Percentiles rank a stretch among this genome's conserved stretches.
These are phyloP conservation scores for Cutaneotrichosporon sp. DNA, from an alignment of 1,284 basidiomycete genomes.

Conservation along the genomic window DNA sequence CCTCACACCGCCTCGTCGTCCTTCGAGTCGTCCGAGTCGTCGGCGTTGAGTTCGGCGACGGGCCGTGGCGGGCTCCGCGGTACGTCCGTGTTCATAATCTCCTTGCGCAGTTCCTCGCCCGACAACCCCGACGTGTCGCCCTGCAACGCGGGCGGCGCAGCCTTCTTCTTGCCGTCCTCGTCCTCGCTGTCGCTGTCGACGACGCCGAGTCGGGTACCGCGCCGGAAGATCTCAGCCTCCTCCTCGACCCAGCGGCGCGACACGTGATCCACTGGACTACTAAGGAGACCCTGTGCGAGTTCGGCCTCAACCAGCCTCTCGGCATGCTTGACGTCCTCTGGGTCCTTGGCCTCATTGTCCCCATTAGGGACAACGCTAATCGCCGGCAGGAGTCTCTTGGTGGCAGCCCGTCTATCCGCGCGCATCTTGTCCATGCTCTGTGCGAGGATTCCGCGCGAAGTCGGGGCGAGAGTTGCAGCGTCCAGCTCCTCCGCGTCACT, in stretches of 20 bases:
- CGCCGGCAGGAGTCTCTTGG: not conserved
- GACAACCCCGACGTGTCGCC: constrained; percentile 9
- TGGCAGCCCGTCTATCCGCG: not conserved
- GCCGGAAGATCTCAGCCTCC: constrained; percentile 88
- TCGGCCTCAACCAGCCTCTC: constrained; percentile 23
- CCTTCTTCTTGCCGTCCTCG: constrained; percentile 54
- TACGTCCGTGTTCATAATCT: constrained; percentile 51
- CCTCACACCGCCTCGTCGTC: not conserved
- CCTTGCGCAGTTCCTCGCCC: constrained; percentile 22
- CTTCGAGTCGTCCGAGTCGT: not conserved
- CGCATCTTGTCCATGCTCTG: constrained; percentile 10
- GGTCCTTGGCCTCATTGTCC: not conserved
- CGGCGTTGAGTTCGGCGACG: constrained; percentile 24
- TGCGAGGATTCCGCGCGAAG: constrained; percentile 5
- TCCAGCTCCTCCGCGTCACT: constrained; percentile 60
- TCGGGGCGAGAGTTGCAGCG: not conserved
- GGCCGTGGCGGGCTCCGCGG: constrained; percentile 43
- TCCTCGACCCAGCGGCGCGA: constrained; percentile 72
- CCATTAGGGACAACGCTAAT: constrained; percentile 2
- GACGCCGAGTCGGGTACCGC: constrained; percentile 75
- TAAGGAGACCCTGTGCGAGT: constrained; percentile 14
- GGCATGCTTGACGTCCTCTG: constrained; percentile 10
- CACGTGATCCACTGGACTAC: constrained; percentile 53
- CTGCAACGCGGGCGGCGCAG: not conserved
- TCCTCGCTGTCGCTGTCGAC: constrained; percentile 65